These are phyloP conservation scores for Protomyces lactucae-debilis DNA, from an alignment of 1,139 yeast genomes.

Conservation along the genomic window DNA sequence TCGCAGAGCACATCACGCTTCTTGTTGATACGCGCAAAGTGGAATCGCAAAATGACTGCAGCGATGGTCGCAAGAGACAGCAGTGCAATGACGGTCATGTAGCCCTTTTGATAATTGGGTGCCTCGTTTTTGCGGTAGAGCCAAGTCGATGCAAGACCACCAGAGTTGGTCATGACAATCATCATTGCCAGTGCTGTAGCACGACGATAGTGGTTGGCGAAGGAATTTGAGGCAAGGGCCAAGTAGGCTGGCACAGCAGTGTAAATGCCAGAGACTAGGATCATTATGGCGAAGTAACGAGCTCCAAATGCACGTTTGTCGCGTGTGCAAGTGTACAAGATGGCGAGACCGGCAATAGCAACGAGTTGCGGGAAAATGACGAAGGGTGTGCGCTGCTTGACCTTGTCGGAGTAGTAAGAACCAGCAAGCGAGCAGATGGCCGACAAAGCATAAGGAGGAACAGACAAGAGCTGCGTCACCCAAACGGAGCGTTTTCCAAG, in stretches of 20 bases:
- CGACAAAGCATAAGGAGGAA: slow-evolving; percentile 48
- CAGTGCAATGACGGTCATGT: not conserved
- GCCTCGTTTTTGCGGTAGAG: slow-evolving; percentile 10
- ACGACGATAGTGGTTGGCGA: slow-evolving; percentile 49
- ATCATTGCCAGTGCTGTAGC: slow-evolving; percentile 13
- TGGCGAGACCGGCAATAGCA: slow-evolving; percentile 54
- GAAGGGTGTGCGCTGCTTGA: slow-evolving; percentile 48
- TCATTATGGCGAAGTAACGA: slow-evolving; percentile 59
- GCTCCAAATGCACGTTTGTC: slow-evolving; percentile 33
- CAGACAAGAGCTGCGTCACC: slow-evolving; percentile 33
- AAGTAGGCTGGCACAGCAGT: slow-evolving; percentile 58
- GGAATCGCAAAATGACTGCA: not conserved
- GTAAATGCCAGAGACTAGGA: slow-evolving; percentile 53
- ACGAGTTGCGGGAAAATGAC: slow-evolving; percentile 44
- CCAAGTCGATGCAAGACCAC: slow-evolving; percentile 21
- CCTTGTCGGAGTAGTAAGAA: slow-evolving; percentile 46
- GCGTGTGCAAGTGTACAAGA: slow-evolving; percentile 41
- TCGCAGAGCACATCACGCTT: not conserved
- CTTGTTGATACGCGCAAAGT: slow-evolving; percentile 2
- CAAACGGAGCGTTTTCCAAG: slow-evolving; percentile 46
- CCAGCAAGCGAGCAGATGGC: slow-evolving; percentile 51
- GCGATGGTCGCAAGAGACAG: not conserved
- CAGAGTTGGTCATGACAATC: slow-evolving; percentile 21
- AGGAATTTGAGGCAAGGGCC: slow-evolving; percentile 60
- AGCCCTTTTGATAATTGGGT: not conserved